Evolutionary conservation across 129 eudicot species (phyloP).

Genomic region (Smallanthus sonchifolius): DNA sequence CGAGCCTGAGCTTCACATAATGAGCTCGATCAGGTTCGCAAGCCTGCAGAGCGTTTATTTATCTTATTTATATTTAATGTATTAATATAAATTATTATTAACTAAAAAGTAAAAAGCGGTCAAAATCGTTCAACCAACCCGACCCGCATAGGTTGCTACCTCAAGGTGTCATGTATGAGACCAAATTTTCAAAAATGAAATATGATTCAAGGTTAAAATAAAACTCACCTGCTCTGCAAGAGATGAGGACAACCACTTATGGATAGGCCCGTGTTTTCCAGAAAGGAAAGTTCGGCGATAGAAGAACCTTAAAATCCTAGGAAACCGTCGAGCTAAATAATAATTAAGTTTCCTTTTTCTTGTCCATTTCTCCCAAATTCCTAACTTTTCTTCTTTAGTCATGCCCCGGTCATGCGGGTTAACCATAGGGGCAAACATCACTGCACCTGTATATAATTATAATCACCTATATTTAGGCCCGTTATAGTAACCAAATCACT

Average conservation of each 20-base stretch:
- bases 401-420: conserved; percentile 81
- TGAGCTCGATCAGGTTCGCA: no score
- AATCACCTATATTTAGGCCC: conserved; percentile 4
- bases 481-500: not conserved
- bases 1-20: no score
- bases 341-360: conserved; percentile 63
- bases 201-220: conserved; percentile 1
- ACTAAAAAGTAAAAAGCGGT: not conserved
- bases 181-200: not conserved
- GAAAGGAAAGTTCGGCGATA: conserved; percentile 71
- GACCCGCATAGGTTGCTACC: not conserved
- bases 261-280: conserved; percentile 79
- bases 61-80: no score
- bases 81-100: not conserved
- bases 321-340: conserved; percentile 70
- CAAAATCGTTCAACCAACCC: not conserved
- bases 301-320: conserved; percentile 57
- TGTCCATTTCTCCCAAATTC: conserved; percentile 70
- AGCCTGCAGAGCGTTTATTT: no score
- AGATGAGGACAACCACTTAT: conserved; percentile 65
- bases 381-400: conserved; percentile 69
- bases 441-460: conserved; percentile 57
- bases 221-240: conserved; percentile 56
- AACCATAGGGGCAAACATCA: conserved; percentile 78
- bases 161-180: not conserved